Conservation (phyloP, 2,329 filamentous ascomycete genomes). For the Xylariaceae sp. region DNA sequence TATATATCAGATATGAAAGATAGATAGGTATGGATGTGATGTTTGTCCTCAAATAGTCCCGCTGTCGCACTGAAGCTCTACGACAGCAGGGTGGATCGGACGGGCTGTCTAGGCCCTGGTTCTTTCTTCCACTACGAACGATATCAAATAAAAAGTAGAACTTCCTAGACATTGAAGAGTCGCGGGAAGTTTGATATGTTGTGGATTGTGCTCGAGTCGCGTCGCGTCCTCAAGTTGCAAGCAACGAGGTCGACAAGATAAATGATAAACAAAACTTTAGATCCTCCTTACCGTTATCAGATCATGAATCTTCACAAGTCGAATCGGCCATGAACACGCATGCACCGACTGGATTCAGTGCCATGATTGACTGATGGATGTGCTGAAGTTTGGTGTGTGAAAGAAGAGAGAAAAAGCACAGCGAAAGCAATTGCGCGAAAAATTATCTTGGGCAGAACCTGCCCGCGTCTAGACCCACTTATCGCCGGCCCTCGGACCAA, state of each 20-base stretch:
- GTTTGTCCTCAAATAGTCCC: slow-evolving; percentile 61
- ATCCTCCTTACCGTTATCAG: slow-evolving; percentile 1
- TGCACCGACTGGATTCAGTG: neutral
- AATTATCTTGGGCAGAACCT: neutral
- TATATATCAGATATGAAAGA: neutral
- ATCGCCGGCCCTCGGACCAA: neutral
- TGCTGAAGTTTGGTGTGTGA: neutral
- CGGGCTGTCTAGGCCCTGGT: slow-evolving; percentile 61
- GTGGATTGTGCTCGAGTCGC: slow-evolving; percentile 38
- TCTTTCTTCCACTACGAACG: slow-evolving; percentile 58
- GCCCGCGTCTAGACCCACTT: neutral
- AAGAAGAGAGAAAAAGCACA: neutral
- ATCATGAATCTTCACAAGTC: neutral
- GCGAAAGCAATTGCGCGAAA: neutral
- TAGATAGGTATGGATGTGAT: slow-evolving; percentile 28
- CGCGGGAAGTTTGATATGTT: slow-evolving; percentile 57
- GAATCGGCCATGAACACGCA: neutral
- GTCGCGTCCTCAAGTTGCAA: neutral
- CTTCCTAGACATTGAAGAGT: slow-evolving; percentile 51
- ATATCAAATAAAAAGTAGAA: slow-evolving; percentile 44
- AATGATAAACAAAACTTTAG: neutral
- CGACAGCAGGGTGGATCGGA: slow-evolving; percentile 61
- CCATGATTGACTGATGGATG: neutral
- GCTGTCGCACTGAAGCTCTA: slow-evolving; percentile 49
- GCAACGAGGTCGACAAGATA: neutral